phyloP scores from a whole-genome alignment of 768 basidiomycete species.

The Hygrocybe punicea region DNA sequence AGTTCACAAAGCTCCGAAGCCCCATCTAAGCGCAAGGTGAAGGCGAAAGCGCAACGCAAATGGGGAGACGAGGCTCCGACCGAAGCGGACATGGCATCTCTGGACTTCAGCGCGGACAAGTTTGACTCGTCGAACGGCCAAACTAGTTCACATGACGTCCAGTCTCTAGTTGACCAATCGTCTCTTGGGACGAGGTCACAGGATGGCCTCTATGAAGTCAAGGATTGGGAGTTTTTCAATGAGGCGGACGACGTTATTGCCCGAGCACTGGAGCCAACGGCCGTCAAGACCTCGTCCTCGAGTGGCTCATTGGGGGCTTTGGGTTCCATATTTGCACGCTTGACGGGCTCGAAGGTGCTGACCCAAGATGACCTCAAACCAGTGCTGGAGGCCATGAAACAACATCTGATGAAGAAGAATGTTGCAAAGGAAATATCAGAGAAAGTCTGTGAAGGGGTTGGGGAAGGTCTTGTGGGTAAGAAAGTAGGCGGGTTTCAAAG shows the following conservation, averaged over 20 bases:
- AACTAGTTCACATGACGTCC: constrained; percentile 46
- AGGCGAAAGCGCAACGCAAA: constrained; percentile 76
- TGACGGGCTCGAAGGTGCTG: constrained; percentile 82
- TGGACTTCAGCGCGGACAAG: constrained; percentile 80
- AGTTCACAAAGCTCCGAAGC: constrained; percentile 54
- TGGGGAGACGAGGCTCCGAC: constrained; percentile 85
- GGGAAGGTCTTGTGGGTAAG: constrained; percentile 82
- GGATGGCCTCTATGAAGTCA: constrained; percentile 64
- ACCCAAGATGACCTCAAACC: constrained; percentile 82
- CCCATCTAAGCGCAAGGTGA: constrained; percentile 56
- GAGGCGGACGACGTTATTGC: constrained; percentile 55
- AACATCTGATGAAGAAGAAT: constrained; percentile 98
- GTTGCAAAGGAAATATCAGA: constrained; percentile 95
- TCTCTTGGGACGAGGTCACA: constrained; percentile 74
- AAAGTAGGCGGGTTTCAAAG: constrained; percentile 89
- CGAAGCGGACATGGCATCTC: constrained; percentile 86
- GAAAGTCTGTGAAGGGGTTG: constrained; percentile 93
- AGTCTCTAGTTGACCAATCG: constrained; percentile 60
- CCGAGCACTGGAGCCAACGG: constrained; percentile 50
- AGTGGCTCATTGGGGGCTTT: constrained; percentile 57
- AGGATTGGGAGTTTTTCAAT: constrained; percentile 75
- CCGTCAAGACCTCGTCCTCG: constrained; percentile 32
- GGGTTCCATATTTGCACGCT: constrained; percentile 76
- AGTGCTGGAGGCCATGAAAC: constrained; percentile 90
- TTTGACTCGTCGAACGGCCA: constrained; percentile 32